A percentile compares a stretch with the other conserved stretches of the same genome.
Conservation (phyloP, 2,329 filamentous ascomycete species). For the Botrytis pseudocinerea region DNA sequence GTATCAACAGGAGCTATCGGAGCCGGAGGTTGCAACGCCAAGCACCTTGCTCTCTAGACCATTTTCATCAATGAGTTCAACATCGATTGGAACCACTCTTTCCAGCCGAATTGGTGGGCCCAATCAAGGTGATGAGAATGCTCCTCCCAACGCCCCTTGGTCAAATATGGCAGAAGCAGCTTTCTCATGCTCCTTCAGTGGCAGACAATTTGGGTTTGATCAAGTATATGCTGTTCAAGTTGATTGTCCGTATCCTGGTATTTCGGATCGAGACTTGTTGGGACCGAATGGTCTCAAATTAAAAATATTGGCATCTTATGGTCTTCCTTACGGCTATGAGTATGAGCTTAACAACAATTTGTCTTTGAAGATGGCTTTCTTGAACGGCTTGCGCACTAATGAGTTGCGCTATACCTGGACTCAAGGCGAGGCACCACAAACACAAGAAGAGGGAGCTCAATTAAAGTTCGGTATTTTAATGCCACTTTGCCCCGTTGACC, state of each 20-base stretch:
- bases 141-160: slow-evolving; percentile 1
- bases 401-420: slow-evolving; percentile 3
- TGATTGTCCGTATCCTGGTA: slow-evolving; percentile 25
- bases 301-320: slow-evolving; percentile 38
- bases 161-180: slow-evolving; percentile 30
- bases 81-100: not conserved
- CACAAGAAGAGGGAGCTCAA: not conserved
- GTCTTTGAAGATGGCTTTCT: not conserved
- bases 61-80: slow-evolving; percentile 3
- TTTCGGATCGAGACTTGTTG: slow-evolving; percentile 31
- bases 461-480: slow-evolving; percentile 1
- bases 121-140: not conserved
- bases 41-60: not conserved
- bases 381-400: slow-evolving; percentile 3
- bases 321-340: slow-evolving; percentile 25
- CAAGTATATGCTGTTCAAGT: slow-evolving; percentile 36
- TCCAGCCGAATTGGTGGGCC: slow-evolving; percentile 18
- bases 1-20: not conserved
- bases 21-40: not conserved
- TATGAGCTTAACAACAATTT: slow-evolving; percentile 3
- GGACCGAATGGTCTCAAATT: slow-evolving; percentile 30
- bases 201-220: slow-evolving; percentile 37
- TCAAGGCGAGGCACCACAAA: not conserved
- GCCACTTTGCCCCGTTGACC: not conserved
- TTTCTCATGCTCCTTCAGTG: slow-evolving; percentile 34